Evolutionary conservation across 805 yeast species (phyloP), one percentile per base, ranked within the genome.

Genomic region (Candida maltosa): DNA sequence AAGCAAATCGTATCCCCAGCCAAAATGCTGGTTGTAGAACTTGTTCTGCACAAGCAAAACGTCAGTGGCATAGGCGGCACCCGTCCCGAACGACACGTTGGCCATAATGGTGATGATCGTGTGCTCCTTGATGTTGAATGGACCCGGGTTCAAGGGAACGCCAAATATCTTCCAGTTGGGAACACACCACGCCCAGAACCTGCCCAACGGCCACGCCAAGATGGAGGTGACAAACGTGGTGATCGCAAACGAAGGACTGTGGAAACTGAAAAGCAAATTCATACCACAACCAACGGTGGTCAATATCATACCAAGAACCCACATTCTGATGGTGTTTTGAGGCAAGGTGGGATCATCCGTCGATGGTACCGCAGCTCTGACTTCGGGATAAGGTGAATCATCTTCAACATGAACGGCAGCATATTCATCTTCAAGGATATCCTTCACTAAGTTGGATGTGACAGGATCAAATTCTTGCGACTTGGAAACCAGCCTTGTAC

Each of bases 41-140:
- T 55, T 62, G 49, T 66, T 66, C 49, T 73, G 66, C 4, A 82
- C 73, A 21, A 75, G 56, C 27, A 78, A 61, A 39, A 78, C 69
- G 48, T 79, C 80, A 6, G 80, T 76, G 18, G 76, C 73, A 44
- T 75, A 77, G 15, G 83, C 78, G 15, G 75, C 70, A 48, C 66
- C 66, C 39, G 58, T 56, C 22, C 55, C 54, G 22, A 60, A 58
- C 12, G 61, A 62, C 9, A 72, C 75, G 34, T 59, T 58, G 11
- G 75, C 75, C 75, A 76, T 72, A 34, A 78, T 66, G 15, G 76
- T 66, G 38, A 78, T 70, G 36, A 77, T 48, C 43, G 45, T 68
- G 51, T 81, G 87, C 53, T 81, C 87, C 49, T 81, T 80, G 47
- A 73, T 53, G 48, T 75, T 76, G 64, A 79, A 64, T 57, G 48